A percentile compares a stretch with the other conserved stretches of the same genome.
Conservation (phyloP, 106 monocot genomes). For the Apostasia shenzhenica region DNA sequence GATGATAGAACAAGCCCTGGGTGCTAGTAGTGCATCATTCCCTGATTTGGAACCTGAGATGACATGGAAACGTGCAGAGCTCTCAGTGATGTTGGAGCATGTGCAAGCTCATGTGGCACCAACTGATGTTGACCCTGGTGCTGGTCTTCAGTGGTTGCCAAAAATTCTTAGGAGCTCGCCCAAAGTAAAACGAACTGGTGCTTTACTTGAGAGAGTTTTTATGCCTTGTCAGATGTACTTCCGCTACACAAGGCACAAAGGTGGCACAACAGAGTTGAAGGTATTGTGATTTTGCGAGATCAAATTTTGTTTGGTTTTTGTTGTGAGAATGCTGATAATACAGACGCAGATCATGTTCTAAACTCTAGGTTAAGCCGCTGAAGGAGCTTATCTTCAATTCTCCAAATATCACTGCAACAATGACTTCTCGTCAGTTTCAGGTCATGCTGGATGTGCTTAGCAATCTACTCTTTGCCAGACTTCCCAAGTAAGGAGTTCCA, state of each 20-base stretch:
- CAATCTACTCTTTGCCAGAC: slow-evolving; percentile 92
- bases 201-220: slow-evolving; percentile 97
- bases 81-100: slow-evolving; percentile 88
- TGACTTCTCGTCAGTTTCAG: slow-evolving; percentile 98
- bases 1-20: slow-evolving; percentile 77
- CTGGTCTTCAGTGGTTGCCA: slow-evolving; percentile 96
- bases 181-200: slow-evolving; percentile 91
- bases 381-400: slow-evolving; percentile 96
- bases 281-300: slow-evolving; percentile 20
- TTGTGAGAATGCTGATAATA: not conserved
- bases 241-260: slow-evolving; percentile 93
- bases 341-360: not conserved
- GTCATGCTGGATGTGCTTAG: slow-evolving; percentile 96
- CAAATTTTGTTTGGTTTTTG: not conserved
- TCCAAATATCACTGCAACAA: slow-evolving; percentile 85
- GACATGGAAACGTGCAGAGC: slow-evolving; percentile 80
- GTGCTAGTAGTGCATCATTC: slow-evolving; percentile 25
- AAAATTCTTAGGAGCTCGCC: slow-evolving; percentile 82
- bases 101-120: slow-evolving; percentile 99
- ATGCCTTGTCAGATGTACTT: slow-evolving; percentile 98
- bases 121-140: slow-evolving; percentile 99
- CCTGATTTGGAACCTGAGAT: slow-evolving; percentile 62
- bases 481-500: slow-evolving; percentile 60
- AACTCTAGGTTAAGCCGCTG: slow-evolving; percentile 81
- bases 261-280: slow-evolving; percentile 93